phyloP scores from a whole-genome alignment of 331 rosid species.

The Cydonia oblonga region DNA sequence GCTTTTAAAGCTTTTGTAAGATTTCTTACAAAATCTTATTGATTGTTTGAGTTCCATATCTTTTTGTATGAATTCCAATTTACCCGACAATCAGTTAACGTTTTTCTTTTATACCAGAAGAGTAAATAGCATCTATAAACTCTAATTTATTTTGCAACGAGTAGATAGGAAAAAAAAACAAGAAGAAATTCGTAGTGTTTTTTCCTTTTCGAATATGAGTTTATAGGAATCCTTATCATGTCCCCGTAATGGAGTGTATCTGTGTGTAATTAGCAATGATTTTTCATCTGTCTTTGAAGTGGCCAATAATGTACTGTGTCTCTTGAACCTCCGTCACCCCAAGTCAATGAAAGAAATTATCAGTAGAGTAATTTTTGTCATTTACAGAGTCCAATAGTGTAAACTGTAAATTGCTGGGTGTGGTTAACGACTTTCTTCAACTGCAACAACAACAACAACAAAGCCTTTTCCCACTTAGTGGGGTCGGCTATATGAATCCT shows the following conservation, averaged over 20 bases:
- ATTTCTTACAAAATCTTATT: conserved; percentile 1
- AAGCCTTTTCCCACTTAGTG: no score
- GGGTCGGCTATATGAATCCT: no score
- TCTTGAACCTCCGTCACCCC: background rate
- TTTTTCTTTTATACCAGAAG: background rate
- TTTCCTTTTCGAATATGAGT: background rate
- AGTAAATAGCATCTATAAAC: background rate
- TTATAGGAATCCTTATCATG: background rate
- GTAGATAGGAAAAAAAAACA: background rate
- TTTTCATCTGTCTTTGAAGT: background rate
- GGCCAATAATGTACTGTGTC: background rate
- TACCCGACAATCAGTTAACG: background rate
- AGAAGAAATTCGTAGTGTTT: background rate
- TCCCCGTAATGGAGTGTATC: background rate
- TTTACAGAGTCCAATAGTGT: background rate
- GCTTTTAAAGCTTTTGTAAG: conserved; percentile 99
- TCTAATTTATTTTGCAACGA: background rate
- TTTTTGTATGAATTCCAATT: background rate
- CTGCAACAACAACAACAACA: no score
- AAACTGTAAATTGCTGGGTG: background rate
- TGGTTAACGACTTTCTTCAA: background rate
- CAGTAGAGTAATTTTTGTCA: background rate
- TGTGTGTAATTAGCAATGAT: background rate
- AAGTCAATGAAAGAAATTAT: background rate
- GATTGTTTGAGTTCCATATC: background rate